Conservation (phyloP, 179 eudicot genomes). For the Nepenthes alata region DNA sequence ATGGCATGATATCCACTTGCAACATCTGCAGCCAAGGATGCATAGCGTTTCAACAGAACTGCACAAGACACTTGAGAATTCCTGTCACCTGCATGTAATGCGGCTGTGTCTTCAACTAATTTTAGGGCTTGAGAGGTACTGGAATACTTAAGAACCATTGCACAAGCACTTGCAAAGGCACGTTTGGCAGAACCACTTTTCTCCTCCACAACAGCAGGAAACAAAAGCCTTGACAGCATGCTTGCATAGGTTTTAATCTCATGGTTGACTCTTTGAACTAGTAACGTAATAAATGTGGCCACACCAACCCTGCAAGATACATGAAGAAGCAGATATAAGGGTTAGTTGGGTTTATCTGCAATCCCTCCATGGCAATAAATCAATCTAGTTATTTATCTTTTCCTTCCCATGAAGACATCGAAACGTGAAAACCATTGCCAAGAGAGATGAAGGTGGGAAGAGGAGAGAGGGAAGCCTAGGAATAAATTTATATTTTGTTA, state of each 20-base stretch:
- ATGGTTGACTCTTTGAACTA: conserved; percentile 77
- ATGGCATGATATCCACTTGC: conserved; percentile 64
- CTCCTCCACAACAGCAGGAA: conserved; percentile 70
- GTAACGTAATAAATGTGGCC: conserved; percentile 72
- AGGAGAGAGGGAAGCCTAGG: too few relatives aligned
- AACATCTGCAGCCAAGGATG: conserved; percentile 67
- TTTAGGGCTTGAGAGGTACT: conserved; percentile 63
- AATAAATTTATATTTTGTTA: too few relatives aligned
- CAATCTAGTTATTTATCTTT: too few relatives aligned
- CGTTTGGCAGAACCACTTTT: conserved; percentile 74
- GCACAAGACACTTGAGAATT: conserved; percentile 89
- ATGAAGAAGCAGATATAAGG: neutral
- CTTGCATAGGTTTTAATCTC: conserved; percentile 71
- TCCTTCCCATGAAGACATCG: too few relatives aligned
- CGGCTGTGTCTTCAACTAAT: conserved; percentile 61
- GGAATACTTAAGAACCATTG: conserved; percentile 67
- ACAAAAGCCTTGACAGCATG: conserved; percentile 61
- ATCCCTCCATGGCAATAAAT: neutral
- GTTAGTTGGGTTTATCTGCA: neutral
- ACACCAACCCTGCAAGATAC: conserved; percentile 65
- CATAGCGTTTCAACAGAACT: conserved; percentile 62
- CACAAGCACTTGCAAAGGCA: conserved; percentile 94
- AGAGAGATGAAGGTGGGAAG: too few relatives aligned
- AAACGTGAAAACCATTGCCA: too few relatives aligned
- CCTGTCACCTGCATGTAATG: conserved; percentile 74